Evolutionary conservation across 768 basidiomycete species (phyloP).

Genomic region (Kwoniella mangroviensis): DNA sequence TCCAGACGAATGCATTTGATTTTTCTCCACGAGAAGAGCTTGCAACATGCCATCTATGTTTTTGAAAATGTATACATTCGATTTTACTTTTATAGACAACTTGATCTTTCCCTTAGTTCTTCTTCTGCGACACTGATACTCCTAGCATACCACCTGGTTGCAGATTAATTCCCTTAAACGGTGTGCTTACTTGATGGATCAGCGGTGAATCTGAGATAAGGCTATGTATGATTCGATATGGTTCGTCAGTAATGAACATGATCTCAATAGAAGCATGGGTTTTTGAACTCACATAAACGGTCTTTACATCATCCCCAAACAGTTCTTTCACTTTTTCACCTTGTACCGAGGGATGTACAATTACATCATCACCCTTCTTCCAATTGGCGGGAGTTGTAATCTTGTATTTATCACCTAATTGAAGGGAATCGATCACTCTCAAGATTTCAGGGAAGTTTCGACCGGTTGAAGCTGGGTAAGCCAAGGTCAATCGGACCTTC

Average conservation of each 20-base stretch:
- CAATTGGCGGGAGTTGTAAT: slow-evolving; percentile 77
- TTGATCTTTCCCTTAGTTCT: not conserved
- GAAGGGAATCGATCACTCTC: slow-evolving; percentile 86
- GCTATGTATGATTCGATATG: slow-evolving; percentile 61
- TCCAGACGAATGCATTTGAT: too few relatives aligned
- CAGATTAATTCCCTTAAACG: slow-evolving; percentile 14
- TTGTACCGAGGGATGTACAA: slow-evolving; percentile 73
- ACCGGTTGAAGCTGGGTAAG: slow-evolving; percentile 95
- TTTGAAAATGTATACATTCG: slow-evolving; percentile 11
- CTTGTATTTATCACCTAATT: slow-evolving; percentile 68
- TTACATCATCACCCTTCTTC: slow-evolving; percentile 84
- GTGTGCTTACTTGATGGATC: slow-evolving; percentile 48
- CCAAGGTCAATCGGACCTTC: slow-evolving; percentile 82
- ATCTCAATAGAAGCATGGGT: not conserved
- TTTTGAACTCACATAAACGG: slow-evolving; percentile 59
- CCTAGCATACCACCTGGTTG: not conserved
- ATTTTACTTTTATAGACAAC: slow-evolving; percentile 11
- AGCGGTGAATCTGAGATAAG: slow-evolving; percentile 73
- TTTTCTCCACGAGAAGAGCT: too few relatives aligned
- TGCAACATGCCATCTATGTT: too few relatives aligned
- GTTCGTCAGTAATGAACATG: too few relatives aligned
- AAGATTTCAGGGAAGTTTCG: slow-evolving; percentile 50
- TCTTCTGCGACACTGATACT: not conserved
- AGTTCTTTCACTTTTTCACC: slow-evolving; percentile 88
- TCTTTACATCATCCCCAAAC: slow-evolving; percentile 76